Conservation (phyloP, 2,329 filamentous ascomycete species). For the Fusarium lateritium region DNA sequence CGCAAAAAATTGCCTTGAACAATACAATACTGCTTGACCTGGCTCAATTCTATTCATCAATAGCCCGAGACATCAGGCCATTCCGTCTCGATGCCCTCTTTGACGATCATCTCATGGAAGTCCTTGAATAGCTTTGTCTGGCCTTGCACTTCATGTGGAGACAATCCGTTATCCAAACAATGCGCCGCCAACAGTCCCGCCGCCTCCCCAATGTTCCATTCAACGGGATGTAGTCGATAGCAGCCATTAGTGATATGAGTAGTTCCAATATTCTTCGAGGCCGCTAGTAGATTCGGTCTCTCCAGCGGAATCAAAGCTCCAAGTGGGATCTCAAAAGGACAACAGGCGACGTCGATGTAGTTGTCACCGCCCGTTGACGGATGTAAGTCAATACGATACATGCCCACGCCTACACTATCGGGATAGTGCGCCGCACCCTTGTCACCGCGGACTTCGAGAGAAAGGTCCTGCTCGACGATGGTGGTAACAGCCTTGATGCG, state of each 20-base stretch:
- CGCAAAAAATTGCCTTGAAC: no score
- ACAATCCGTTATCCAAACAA: constrained; percentile 38
- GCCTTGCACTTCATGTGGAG: constrained; percentile 43
- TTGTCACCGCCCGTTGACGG: constrained; percentile 50
- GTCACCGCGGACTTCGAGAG: constrained; percentile 35
- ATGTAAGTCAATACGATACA: constrained; percentile 51
- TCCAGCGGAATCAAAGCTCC: constrained; percentile 43
- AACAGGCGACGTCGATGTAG: constrained; percentile 51
- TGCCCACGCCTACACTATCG: constrained; percentile 49
- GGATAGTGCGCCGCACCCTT: constrained; percentile 46
- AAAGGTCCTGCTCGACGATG: constrained; percentile 48
- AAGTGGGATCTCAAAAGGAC: constrained; percentile 49
- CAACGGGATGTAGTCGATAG: constrained; percentile 49
- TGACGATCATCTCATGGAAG: constrained; percentile 21
- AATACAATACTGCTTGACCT: no score
- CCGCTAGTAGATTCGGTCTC: constrained; percentile 44
- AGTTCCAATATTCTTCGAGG: constrained; percentile 50
- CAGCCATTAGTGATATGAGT: constrained; percentile 51
- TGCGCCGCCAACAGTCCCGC: constrained; percentile 46
- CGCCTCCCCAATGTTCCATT: constrained; percentile 51
- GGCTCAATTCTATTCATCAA: no score
- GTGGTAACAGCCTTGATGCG: constrained; percentile 48
- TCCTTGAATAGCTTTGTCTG: constrained; percentile 16
- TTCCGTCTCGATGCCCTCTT: constrained; percentile 36
- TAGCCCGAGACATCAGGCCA: constrained; percentile 40